Percentiles rank a stretch among this genome's conserved stretches.
Evolutionary conservation across 768 basidiomycete species (phyloP).

Genomic region (Rhodotorula graminis): DNA sequence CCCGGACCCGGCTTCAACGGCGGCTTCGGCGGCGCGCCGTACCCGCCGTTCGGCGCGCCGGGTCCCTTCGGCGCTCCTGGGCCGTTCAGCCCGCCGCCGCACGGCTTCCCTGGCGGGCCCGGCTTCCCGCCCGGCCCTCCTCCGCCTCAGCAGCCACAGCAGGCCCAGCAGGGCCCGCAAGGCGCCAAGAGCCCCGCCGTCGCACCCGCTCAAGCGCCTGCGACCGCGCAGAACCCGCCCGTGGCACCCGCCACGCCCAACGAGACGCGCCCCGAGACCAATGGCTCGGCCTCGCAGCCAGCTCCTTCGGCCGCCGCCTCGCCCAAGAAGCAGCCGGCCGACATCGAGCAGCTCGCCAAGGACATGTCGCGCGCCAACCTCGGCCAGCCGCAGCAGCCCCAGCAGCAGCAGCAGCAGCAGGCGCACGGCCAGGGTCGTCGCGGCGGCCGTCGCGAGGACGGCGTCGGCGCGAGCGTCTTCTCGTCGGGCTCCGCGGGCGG

Average conservation of each 20-base stretch:
- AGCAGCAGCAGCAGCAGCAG: background rate
- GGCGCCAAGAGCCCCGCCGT: conserved; percentile 10
- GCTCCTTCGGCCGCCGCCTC: background rate
- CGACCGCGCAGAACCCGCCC: background rate
- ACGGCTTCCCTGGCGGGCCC: background rate
- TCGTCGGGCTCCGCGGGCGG: background rate
- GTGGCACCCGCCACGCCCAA: conserved; percentile 10
- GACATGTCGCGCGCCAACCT: conserved; percentile 28
- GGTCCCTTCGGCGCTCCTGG: conserved; percentile 9
- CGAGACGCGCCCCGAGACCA: conserved; percentile 25
- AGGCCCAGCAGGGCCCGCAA: conserved; percentile 1
- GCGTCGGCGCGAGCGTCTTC: conserved; percentile 25
- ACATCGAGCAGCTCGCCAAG: conserved; percentile 38
- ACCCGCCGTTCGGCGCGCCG: background rate
- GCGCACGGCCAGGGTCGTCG: background rate
- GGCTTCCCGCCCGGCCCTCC: background rate
- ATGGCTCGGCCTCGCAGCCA: conserved; percentile 1
- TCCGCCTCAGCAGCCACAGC: background rate
- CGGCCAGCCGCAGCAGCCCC: background rate
- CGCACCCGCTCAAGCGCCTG: background rate
- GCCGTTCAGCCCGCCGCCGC: conserved; percentile 6
- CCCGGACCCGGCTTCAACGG: conserved; percentile 15
- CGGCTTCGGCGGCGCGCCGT: background rate
- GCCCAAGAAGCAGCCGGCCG: conserved; percentile 14
- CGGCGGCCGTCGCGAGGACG: conserved; percentile 11